Conservation (phyloP, 2,329 filamentous ascomycete genomes). For the Colletotrichum sublineola region DNA sequence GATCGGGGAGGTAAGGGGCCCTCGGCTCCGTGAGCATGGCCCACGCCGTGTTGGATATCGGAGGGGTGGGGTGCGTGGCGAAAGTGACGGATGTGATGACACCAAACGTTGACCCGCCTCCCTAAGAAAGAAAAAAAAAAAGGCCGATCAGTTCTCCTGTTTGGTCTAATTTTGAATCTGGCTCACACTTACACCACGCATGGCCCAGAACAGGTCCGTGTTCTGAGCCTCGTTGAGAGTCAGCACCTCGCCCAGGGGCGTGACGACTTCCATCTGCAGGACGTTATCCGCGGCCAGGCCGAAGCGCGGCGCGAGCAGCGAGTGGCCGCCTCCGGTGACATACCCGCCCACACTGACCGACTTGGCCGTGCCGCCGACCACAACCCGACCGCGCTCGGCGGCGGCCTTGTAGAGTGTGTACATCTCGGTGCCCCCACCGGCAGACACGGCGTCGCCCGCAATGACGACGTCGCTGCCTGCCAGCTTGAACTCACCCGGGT, state of each 20-base stretch:
- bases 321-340: slow-evolving; percentile 72
- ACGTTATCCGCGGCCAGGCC: slow-evolving; percentile 75
- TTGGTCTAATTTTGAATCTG: accelerated
- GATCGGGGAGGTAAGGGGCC: slow-evolving; percentile 58
- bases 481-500: slow-evolving; percentile 7
- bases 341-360: slow-evolving; percentile 73
- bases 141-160: background rate
- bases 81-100: slow-evolving; percentile 70
- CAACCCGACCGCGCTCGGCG: slow-evolving; percentile 57
- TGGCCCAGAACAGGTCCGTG: slow-evolving; percentile 73
- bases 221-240: slow-evolving; percentile 66
- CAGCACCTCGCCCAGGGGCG: slow-evolving; percentile 63
- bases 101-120: slow-evolving; percentile 72
- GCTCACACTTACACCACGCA: slow-evolving; percentile 62
- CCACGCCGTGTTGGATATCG: slow-evolving; percentile 47
- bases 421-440: slow-evolving; percentile 67
- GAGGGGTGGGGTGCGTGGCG: slow-evolving; percentile 61
- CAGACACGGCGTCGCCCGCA: slow-evolving; percentile 62
- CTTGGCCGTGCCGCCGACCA: slow-evolving; percentile 68
- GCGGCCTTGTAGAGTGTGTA: slow-evolving; percentile 62
- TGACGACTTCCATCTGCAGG: slow-evolving; percentile 69
- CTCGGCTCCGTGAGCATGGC: slow-evolving; percentile 47
- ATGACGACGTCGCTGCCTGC: background rate
- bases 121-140: slow-evolving; percentile 50
- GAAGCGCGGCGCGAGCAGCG: slow-evolving; percentile 63